Base-by-base conservation (phyloP, 768 basidiomycete species). In the Phallus indusiatus region DNA sequence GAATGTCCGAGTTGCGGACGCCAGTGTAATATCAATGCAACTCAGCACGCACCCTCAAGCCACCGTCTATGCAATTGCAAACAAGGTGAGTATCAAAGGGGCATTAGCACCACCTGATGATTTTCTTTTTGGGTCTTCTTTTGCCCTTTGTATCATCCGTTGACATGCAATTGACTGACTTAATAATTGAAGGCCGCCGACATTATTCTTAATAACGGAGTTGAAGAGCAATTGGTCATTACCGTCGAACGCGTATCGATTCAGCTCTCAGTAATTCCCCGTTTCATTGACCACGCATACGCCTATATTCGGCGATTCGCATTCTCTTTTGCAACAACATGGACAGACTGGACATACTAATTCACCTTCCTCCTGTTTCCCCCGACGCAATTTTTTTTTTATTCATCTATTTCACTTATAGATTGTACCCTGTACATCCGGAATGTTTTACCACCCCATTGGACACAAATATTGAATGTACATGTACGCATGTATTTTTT, bases 1-100 rank as follows among this genome's bases (percentile, higher is more conserved):
- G 34, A 63, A 64, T 20, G 56, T 67, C 8, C 58, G 67, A 16
- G 54, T 67, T 53, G 60, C 61, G n/a, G 67, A 67, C 47, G 61
- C 63, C 20, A 63, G 63, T 37, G 59, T 67, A 42, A 28, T 59
- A 50, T 64, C 66, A 11, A 47, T 55, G 46, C 60, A 54, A 20
- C 36, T 54, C 53, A 28, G 61, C 58, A n/a, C 54, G 28, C 22
- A 33, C 35, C 12, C 61, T 48, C 50, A 60, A 54, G 47, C 35
- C n/a, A 61, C 34, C 28, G 28, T 54, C 33, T 54, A 34, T 42
- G 51, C 33, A 11, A 46, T 60, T 35, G 48, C 49, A 20, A 28
- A 28, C 16, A 56, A 56, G 48, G 46, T 56, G 42, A 20, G 53
- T 54, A 42, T 42, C 42, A 42, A n/a, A 42, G n/a, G 12, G 4